These are phyloP conservation scores for Pichia sp. DNA, from an alignment of 1,139 yeast genomes.

Conservation along the genomic window DNA sequence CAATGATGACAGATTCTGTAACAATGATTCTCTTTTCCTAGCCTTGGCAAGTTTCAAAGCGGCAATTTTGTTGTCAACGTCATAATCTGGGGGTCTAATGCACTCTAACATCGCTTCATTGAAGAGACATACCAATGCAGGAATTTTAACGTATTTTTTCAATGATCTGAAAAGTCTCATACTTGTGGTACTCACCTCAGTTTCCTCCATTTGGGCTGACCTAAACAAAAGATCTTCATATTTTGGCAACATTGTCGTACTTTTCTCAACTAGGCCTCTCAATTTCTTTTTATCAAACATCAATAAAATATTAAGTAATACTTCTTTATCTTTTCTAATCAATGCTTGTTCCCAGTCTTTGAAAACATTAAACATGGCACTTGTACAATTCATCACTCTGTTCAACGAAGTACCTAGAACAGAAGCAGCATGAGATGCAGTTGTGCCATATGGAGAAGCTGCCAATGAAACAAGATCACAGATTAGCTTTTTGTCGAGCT, in stretches of 20 bases:
- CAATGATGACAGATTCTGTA: constrained; percentile 36
- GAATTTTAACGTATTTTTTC: constrained; percentile 43
- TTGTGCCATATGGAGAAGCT: constrained; percentile 63
- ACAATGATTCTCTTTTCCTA: constrained; percentile 40
- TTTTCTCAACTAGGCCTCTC: constrained; percentile 28
- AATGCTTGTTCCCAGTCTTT: constrained; percentile 47
- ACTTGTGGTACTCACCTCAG: constrained; percentile 45
- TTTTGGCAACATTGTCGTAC: constrained; percentile 18
- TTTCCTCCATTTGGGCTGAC: constrained; percentile 55
- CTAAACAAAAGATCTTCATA: constrained; percentile 25
- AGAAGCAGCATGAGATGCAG: constrained; percentile 64
- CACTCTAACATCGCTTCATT: constrained; percentile 39
- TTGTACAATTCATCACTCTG: constrained; percentile 64
- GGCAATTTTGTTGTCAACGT: constrained; percentile 47
- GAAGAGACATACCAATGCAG: constrained; percentile 53
- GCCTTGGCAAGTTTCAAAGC: constrained; percentile 55
- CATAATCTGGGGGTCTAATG: constrained; percentile 55
- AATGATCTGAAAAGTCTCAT: constrained; percentile 44
- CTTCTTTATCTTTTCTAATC: constrained; percentile 45
- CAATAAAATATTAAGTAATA: constrained; percentile 62
- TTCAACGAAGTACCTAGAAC: constrained; percentile 66
- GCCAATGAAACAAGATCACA: constrained; percentile 64
- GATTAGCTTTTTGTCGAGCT: constrained; percentile 55
- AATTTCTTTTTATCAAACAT: constrained; percentile 48
- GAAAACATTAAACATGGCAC: constrained; percentile 45